phyloP scores from a whole-genome alignment of 495 filamentous ascomycete genomes.

The Filosporella fistucella region DNA sequence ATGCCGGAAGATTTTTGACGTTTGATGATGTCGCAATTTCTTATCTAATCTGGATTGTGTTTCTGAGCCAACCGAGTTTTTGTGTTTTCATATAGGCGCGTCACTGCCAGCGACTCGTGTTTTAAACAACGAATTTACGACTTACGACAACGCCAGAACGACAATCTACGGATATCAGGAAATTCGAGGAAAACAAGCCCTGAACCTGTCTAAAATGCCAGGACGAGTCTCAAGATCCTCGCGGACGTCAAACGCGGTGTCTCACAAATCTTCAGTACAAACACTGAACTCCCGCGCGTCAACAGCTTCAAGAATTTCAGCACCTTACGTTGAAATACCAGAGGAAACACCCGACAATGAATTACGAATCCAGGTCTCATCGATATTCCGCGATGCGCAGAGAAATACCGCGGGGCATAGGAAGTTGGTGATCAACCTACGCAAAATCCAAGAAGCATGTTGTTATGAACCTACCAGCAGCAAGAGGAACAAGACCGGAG shows the following conservation, averaged over 20 bases:
- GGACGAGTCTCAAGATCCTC: constrained; percentile 48
- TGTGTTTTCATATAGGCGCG: background rate
- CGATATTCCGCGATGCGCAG: constrained; percentile 84
- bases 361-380: constrained; percentile 70
- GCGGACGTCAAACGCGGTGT: constrained; percentile 45
- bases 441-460: constrained; percentile 85
- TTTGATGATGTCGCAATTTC: constrained; percentile 1
- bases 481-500: constrained; percentile 37
- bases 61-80: background rate
- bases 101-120: background rate
- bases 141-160: background rate
- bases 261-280: constrained; percentile 53
- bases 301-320: constrained; percentile 31
- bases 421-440: constrained; percentile 78
- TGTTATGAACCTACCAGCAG: constrained; percentile 66
- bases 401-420: constrained; percentile 81
- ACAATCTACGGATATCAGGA: background rate
- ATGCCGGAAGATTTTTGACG: background rate
- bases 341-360: constrained; percentile 66
- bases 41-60: constrained; percentile 5
- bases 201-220: constrained; percentile 42
- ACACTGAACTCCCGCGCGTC: constrained; percentile 45
- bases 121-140: background rate
- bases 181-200: background rate
- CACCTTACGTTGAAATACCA: constrained; percentile 63